Evolutionary conservation across 371 early-diverging fungal genomes (phyloP).

Genomic region (Lichtheimia ramosa): DNA sequence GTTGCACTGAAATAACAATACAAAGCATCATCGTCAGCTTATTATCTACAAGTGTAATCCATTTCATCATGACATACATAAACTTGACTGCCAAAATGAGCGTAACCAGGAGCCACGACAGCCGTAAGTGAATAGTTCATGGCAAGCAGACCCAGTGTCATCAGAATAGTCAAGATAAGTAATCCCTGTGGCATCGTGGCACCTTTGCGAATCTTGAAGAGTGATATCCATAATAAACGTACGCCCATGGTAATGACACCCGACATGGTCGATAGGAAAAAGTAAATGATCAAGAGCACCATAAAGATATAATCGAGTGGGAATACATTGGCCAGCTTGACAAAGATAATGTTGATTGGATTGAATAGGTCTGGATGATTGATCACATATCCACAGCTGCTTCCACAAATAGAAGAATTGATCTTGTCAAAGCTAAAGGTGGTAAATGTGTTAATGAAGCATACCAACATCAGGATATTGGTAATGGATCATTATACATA

Average conservation of each 20-base stretch:
- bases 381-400: slow-evolving; percentile 66
- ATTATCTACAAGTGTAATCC: not conserved
- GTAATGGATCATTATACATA: too few species aligned
- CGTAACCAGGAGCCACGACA: slow-evolving; percentile 65
- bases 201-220: slow-evolving; percentile 53
- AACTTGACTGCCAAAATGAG: slow-evolving; percentile 69
- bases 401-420: slow-evolving; percentile 59
- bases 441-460: too few species aligned
- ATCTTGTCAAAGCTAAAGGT: slow-evolving; percentile 52
- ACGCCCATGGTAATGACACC: slow-evolving; percentile 64
- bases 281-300: slow-evolving; percentile 59
- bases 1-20: slow-evolving; percentile 51
- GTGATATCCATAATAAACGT: slow-evolving; percentile 61
- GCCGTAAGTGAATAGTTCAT: slow-evolving; percentile 59
- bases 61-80: slow-evolving; percentile 45
- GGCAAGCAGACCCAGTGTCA: slow-evolving; percentile 62
- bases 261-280: slow-evolving; percentile 60
- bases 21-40: not conserved
- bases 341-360: slow-evolving; percentile 63
- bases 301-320: slow-evolving; percentile 67
- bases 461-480: too few species aligned
- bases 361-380: slow-evolving; percentile 59
- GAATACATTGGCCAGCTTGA: slow-evolving; percentile 55
- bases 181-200: slow-evolving; percentile 66
- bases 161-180: slow-evolving; percentile 47